These are phyloP conservation scores for Vigna unguiculata DNA, from an alignment of 306 rosid species.

Conservation along the genomic window DNA sequence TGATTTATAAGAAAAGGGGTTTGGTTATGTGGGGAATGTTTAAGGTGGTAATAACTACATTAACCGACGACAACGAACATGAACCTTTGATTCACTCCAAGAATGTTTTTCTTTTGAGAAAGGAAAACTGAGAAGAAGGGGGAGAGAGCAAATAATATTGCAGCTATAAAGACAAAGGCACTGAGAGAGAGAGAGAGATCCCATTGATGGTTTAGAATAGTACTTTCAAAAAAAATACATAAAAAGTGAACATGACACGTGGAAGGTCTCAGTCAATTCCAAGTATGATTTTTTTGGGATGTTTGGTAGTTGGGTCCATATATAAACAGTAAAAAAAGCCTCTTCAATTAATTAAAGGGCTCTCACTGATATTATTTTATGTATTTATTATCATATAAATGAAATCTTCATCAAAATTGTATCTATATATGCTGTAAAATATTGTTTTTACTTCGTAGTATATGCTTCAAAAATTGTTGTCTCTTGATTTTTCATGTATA, in stretches of 20 bases:
- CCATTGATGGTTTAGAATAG: constrained; percentile 38
- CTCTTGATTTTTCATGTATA: neutral
- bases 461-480: neutral
- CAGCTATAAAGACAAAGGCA: constrained; percentile 46
- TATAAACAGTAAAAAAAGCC: neutral
- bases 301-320: constrained; percentile 41
- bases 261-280: constrained; percentile 41
- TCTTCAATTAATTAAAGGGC: constrained; percentile 7
- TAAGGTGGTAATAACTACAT: constrained; percentile 31
- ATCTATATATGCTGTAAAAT: neutral
- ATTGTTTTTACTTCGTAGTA: neutral
- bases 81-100: constrained; percentile 46
- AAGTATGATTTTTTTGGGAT: constrained; percentile 35
- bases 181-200: constrained; percentile 18
- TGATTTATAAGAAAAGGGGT: neutral
- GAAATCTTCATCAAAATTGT: neutral
- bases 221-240: constrained; percentile 45
- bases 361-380: neutral
- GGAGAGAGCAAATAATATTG: constrained; percentile 30
- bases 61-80: constrained; percentile 58
- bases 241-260: constrained; percentile 36
- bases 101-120: neutral
- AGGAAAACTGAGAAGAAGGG: neutral
- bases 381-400: neutral
- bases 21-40: constrained; percentile 26